A percentile compares a stretch with the other conserved stretches of the same genome.
phyloP scores from a whole-genome alignment of 2,329 filamentous ascomycete species.

The Aspergillus sp. region DNA sequence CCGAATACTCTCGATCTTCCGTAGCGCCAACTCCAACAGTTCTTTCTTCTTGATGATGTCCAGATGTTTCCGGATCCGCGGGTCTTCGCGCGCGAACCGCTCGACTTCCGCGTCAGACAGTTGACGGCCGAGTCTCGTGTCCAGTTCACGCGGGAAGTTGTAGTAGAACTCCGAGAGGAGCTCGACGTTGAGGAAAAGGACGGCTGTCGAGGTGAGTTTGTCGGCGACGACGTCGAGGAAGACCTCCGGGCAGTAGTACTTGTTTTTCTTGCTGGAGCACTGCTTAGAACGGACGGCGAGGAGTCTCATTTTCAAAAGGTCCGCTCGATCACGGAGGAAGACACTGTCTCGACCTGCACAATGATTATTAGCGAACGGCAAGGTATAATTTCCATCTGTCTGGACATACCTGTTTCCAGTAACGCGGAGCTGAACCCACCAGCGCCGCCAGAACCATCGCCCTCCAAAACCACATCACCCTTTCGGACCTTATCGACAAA shows the following conservation, averaged over 20 bases:
- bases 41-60: constrained; percentile 91
- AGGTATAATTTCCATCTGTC: not conserved
- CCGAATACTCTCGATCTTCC: constrained; percentile 88
- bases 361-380: constrained; percentile 1
- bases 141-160: constrained; percentile 88
- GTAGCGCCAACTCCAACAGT: constrained; percentile 80
- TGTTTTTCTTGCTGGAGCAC: constrained; percentile 74
- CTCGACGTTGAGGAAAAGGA: constrained; percentile 95
- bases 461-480: constrained; percentile 76
- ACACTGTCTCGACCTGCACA: constrained; percentile 73
- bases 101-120: constrained; percentile 74
- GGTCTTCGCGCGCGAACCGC: constrained; percentile 84
- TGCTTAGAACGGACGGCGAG: constrained; percentile 83
- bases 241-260: constrained; percentile 93
- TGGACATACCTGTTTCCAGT: constrained; percentile 62
- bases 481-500: constrained; percentile 87
- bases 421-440: constrained; percentile 88
- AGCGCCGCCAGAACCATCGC: constrained; percentile 72
- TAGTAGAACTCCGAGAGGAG: constrained; percentile 96
- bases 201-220: constrained; percentile 88
- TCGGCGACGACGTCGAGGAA: constrained; percentile 96
- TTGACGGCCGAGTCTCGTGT: constrained; percentile 73
- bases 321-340: constrained; percentile 85
- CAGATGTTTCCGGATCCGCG: constrained; percentile 77
- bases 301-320: constrained; percentile 84